Base-by-base conservation (phyloP, 768 basidiomycete species). In the Saitozyma podzolica region DNA sequence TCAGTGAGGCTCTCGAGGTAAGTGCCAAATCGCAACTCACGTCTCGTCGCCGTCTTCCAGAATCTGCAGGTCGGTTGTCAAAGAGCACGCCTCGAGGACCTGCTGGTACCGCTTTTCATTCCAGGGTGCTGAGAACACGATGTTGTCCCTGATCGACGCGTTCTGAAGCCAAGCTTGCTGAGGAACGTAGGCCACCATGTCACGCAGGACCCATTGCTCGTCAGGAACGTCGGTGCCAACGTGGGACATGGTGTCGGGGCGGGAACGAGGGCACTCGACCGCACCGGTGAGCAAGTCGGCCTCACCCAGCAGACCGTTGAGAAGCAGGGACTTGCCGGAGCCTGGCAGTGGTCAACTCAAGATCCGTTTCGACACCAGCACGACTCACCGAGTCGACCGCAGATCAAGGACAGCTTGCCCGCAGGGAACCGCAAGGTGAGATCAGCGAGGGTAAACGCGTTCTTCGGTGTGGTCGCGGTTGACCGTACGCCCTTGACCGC, bases 291-390 rank as follows among this genome's bases (percentile, higher is more conserved):
- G 80, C 13, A 94, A 68, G 78, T 94, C 92, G 6, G 90, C 88
- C 82, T 94, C 92, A 29, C 93, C 93, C 5, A 97, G 84, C 47
- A 96, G 84, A 84, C 89, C 84, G 40, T 89, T 82, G n/a, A 95
- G 80, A 40, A 95, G 76, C 7, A 96, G 80, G 0, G 92, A 90
- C 81, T 95, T 96, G 37, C 93, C 92, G 16, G 89, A 89, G 4
- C 91, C 75, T 59, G 53, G 16, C 17, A 5, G 9, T 56, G 19
- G 39, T 17, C 43, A 47, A 3, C 3, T n/a, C 6, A 51, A 58
- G 2, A 13, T 29, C 29, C 11, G 45, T 47, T 6, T 47, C n/a
- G 2, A 60, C 14, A 3, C 37, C 19, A n/a, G 48, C 41, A 6
- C 19, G 16, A 63, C 66, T 45, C 14, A 66, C 76, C 92, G 9